Conservation (phyloP, 2,329 filamentous ascomycete species). For the Colletotrichum cuscutae region DNA sequence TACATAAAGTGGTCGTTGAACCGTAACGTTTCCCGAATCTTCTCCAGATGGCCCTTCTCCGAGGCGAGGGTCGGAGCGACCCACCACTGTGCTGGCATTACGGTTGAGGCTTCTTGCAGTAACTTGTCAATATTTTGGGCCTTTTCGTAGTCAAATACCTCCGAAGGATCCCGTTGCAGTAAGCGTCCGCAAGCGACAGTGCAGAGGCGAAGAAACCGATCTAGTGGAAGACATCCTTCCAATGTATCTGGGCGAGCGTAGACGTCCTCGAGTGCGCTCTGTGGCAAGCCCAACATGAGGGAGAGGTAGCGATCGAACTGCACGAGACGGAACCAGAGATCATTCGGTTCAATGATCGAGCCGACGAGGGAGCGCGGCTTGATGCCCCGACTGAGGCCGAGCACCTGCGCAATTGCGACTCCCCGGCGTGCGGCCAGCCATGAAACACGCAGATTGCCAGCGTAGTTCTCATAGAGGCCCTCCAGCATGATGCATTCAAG, state of each 20-base stretch:
- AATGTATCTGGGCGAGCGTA: conserved; percentile 23
- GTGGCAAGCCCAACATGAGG: conserved; percentile 52
- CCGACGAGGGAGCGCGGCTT: neutral
- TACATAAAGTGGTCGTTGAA: conserved; percentile 49
- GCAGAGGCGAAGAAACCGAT: conserved; percentile 41
- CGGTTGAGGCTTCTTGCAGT: conserved; percentile 43
- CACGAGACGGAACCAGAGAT: conserved; percentile 51
- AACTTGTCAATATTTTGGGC: conserved; percentile 46
- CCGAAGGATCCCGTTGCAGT: conserved; percentile 47
- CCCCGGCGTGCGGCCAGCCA: conserved; percentile 58
- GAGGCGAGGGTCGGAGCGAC: conserved; percentile 40
- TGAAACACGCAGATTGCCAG: conserved; percentile 55
- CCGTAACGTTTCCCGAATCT: conserved; percentile 37
- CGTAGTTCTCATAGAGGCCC: conserved; percentile 56
- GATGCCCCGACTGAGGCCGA: conserved; percentile 45
- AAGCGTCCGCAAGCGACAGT: conserved; percentile 47
- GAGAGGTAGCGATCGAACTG: conserved; percentile 49
- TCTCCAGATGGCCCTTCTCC: neutral
- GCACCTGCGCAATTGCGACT: conserved; percentile 54
- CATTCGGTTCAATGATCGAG: conserved; percentile 20
- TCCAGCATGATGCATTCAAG: conserved; percentile 63
- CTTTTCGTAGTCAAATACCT: conserved; percentile 36
- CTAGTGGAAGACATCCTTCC: conserved; percentile 42
- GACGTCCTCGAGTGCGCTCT: conserved; percentile 38
- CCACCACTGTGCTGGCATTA: conserved; percentile 50